Evolutionary conservation across 768 basidiomycete species (phyloP), one percentile per base, ranked within the genome.

Genomic region (Suillus plorans): DNA sequence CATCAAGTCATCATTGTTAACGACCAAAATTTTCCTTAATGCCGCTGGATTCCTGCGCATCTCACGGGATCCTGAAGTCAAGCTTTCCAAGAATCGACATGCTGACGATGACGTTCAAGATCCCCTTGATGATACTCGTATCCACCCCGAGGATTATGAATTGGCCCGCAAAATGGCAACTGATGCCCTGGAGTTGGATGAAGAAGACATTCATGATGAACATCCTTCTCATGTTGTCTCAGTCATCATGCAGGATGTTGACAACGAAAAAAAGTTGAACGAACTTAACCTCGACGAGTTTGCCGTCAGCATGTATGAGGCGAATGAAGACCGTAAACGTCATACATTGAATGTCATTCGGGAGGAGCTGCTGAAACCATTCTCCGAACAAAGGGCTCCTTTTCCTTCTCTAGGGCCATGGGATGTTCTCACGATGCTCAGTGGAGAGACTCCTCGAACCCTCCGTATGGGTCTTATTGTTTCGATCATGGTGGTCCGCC

Each of bases 91-190:
- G 76, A 83, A 84, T 52, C 81, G 84, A 44, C 82, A 84, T 59
- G 77, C 79, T 65, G 87, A 89, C 39, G 86, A 87, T 55, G 90
- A 92, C 53, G 83, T 86, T 63, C 86, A 85, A 42, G 97, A 99
- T 75, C 94, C 96, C 5, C 82, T 99, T 61, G 97, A 99, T 72
- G 89, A 89, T 72, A 99, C 96, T 44, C 92, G 97, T 22, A 94
- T 99, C 61, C 97, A 99, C 72, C 94, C 94, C 7, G 94, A 97
- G 74, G 97, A 99, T 77, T 99, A 99, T 73, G 96, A 98, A 69
- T 84, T 99, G 45, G 97, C 97, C 4, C 89, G 94, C 42, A 98
- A 99, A 81, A 97, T 99, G 95, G 97, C 97, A 44, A 92, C 94
- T 22, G 95, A 98, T 76, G 95, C 97, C 5, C 84, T 99, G 16